These are phyloP conservation scores for Ambrosiella beaveri DNA, from an alignment of 2,329 filamentous ascomycete species.

Conservation along the genomic window DNA sequence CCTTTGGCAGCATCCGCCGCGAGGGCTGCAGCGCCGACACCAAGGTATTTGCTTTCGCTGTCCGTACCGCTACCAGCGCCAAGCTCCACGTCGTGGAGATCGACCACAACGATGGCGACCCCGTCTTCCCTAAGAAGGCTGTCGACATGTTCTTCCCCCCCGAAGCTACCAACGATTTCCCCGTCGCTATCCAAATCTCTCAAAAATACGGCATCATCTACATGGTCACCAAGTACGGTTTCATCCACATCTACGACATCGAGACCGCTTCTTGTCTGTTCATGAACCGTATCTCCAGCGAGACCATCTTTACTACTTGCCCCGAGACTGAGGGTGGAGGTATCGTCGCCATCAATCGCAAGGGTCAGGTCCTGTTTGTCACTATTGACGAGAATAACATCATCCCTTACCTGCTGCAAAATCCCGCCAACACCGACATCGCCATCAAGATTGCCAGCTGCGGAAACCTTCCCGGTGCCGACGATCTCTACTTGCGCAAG, in stretches of 20 bases:
- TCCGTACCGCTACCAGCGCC: conserved; percentile 61
- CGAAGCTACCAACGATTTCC: conserved; percentile 92
- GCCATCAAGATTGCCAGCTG: conserved; percentile 93
- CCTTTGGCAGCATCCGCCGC: conserved; percentile 75
- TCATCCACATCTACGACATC: conserved; percentile 96
- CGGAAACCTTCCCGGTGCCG: conserved; percentile 82
- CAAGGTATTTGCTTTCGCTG: conserved; percentile 92
- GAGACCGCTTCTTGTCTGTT: conserved; percentile 93
- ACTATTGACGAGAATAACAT: conserved; percentile 82
- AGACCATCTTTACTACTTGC: conserved; percentile 94
- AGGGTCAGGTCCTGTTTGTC: conserved; percentile 89
- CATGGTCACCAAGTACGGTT: conserved; percentile 95
- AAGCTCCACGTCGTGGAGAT: conserved; percentile 98
- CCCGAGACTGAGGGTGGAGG: conserved; percentile 70
- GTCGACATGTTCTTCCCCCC: conserved; percentile 96
- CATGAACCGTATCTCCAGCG: conserved; percentile 99
- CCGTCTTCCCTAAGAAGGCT: conserved; percentile 81
- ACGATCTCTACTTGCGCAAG: conserved; percentile 79
- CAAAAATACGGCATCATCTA: conserved; percentile 94
- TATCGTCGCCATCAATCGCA: conserved; percentile 88
- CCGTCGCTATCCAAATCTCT: conserved; percentile 92
- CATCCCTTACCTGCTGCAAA: conserved; percentile 89
- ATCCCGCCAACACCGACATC: conserved; percentile 81
- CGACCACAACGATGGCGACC: conserved; percentile 79
- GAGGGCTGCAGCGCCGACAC: conserved; percentile 82